phyloP scores from a whole-genome alignment of 371 early-diverging fungal genomes.

The Lichtheimia ornata region DNA sequence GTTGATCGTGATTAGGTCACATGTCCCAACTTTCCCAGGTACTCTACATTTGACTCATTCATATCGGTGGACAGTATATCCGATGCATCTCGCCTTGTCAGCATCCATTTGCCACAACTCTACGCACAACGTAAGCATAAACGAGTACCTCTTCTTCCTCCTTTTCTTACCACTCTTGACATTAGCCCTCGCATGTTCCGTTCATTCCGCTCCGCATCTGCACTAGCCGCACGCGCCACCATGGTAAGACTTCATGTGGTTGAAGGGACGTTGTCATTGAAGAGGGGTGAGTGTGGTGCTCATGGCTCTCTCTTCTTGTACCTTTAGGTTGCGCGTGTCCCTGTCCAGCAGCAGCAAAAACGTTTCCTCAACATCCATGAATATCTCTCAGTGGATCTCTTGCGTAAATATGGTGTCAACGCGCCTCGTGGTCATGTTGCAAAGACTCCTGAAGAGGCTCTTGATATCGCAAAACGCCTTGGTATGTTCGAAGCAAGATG shows the following conservation, averaged over 20 bases:
- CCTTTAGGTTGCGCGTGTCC: conserved; percentile 50
- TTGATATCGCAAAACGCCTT: conserved; percentile 79
- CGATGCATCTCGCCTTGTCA: too few relatives aligned
- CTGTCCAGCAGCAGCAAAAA: conserved; percentile 68
- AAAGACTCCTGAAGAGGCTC: conserved; percentile 88
- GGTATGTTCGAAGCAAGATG: conserved; percentile 52
- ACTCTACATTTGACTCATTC: too few relatives aligned
- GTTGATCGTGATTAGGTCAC: too few relatives aligned
- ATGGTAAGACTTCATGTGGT: conserved; percentile 38
- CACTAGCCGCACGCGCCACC: conserved; percentile 51
- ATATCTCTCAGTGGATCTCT: conserved; percentile 90
- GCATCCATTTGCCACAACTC: too few relatives aligned
- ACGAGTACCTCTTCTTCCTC: neutral
- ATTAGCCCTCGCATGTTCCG: conserved; percentile 48
- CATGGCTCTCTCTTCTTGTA: neutral
- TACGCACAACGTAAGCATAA: neutral
- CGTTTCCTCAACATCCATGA: conserved; percentile 97
- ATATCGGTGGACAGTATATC: too few relatives aligned
- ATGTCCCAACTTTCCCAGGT: too few relatives aligned
- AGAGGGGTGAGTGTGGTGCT: neutral
- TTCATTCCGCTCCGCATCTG: conserved; percentile 54
- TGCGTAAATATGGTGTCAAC: conserved; percentile 90
- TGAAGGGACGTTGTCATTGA: too few relatives aligned
- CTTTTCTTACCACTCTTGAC: conserved; percentile 5
- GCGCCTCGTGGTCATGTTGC: conserved; percentile 91